Base-by-base conservation (phyloP, 1,284 basidiomycete species). In the Cerrena zonata region DNA sequence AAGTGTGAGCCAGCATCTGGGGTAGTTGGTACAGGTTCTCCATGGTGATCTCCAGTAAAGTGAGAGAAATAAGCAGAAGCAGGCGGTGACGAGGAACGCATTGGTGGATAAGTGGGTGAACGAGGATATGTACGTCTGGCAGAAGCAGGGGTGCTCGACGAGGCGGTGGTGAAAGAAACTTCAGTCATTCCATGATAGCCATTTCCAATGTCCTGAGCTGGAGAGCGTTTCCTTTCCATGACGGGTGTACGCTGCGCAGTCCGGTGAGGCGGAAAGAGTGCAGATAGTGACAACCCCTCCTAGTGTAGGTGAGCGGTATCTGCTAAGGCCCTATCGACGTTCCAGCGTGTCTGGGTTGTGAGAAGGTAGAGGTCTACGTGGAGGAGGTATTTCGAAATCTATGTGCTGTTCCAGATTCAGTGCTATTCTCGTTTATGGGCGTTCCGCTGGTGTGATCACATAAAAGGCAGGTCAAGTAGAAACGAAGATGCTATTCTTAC, bases 41-140 rank as follows among this genome's bases (percentile, higher is more conserved):
- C 70, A 49, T 69, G 68, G 47, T 72, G 68, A 53, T 78, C 73
- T 26, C 72, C 73, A 23, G 75, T 71, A 38, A 80, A 73, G 1
- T 77, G 64, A 1, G 81, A 73, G 60, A 90, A 90, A 66, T 89
- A 90, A 0, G 85, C 76, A 2, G 87, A 89, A 0, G 87, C 87
- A 0, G 87, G 87, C 1, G 87, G 86, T 2, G 85, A 86, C 3
- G 74, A 69, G 22, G 70, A 69, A 37, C 80, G 71, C 23, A 30
- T 49, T 46, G 55, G 48, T n/a, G 51, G 43, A 47, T 50, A 21
- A 30, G 51, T 48, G 10, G 39, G 39, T 18, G 39, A 40, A 40
- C 39, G 39, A 40, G 39, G 10, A 40, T 40, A 40, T 40, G 50
- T 50, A 41, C 47, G 50, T 48, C 55, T 36, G 21, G 50, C 30